These are phyloP conservation scores for Tetracladium setigerum DNA, from an alignment of 495 filamentous ascomycete genomes.

Conservation along the genomic window DNA sequence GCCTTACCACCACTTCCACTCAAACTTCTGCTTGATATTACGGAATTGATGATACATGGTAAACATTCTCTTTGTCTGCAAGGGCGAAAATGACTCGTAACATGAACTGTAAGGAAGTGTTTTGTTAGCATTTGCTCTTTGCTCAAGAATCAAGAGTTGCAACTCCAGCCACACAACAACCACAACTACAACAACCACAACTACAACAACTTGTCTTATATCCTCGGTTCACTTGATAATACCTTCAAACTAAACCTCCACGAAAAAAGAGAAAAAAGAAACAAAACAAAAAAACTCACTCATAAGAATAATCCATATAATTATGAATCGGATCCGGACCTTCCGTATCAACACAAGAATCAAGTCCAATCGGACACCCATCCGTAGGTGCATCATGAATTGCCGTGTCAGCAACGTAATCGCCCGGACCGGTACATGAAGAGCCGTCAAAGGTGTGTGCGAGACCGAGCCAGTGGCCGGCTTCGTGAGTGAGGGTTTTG, in stretches of 20 bases:
- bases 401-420: constrained; percentile 52
- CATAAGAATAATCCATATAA: constrained; percentile 58
- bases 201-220: too few relatives aligned
- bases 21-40: too few relatives aligned
- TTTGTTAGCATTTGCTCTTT: too few relatives aligned
- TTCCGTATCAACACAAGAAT: constrained; percentile 38
- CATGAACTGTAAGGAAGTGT: constrained; percentile 19
- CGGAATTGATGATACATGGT: constrained; percentile 20
- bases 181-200: too few relatives aligned
- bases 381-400: constrained; percentile 40
- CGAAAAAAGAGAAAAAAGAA: too few relatives aligned
- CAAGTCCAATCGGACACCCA: constrained; percentile 49
- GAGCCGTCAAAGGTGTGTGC: constrained; percentile 60
- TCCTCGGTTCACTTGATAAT: too few relatives aligned
- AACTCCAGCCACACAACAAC: too few relatives aligned
- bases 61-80: constrained; percentile 38
- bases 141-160: too few relatives aligned
- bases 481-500: constrained; percentile 54
- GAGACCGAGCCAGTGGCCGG: constrained; percentile 60
- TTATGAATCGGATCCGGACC: constrained; percentile 55
- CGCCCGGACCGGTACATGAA: constrained; percentile 44
- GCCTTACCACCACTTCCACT: too few relatives aligned
- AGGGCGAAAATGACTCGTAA: constrained; percentile 38
- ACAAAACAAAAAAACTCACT: constrained; percentile 15
- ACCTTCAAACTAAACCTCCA: too few relatives aligned